Conservation (phyloP, 2,329 filamentous ascomycete genomes). For the Fusarium nelsonii region DNA sequence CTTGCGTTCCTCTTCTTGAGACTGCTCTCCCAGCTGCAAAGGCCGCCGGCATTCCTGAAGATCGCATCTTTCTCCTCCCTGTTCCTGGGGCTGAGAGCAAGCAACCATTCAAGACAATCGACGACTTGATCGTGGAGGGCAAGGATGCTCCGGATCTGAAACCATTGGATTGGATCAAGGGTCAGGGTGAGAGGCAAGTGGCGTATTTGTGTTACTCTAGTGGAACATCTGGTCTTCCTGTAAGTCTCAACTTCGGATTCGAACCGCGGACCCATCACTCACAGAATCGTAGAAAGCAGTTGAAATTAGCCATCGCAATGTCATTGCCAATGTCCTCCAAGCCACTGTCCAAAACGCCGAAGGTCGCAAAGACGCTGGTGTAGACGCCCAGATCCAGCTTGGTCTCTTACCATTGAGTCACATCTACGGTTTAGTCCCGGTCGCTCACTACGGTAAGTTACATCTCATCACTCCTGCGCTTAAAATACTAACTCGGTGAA, state of each 20-base stretch:
- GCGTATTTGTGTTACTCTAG: constrained; percentile 85
- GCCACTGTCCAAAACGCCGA: constrained; percentile 60
- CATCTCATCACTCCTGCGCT: not conserved
- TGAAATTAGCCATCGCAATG: constrained; percentile 83
- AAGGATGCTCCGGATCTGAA: constrained; percentile 64
- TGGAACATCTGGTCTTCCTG: constrained; percentile 82
- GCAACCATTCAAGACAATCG: constrained; percentile 71
- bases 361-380: constrained; percentile 52
- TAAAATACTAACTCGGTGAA: not conserved
- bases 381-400: constrained; percentile 62
- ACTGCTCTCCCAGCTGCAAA: constrained; percentile 74
- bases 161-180: constrained; percentile 69
- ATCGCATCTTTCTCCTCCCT: constrained; percentile 76
- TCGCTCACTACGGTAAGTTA: constrained; percentile 58
- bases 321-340: constrained; percentile 81
- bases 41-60: constrained; percentile 71
- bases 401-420: constrained; percentile 85
- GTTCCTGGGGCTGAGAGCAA: constrained; percentile 68
- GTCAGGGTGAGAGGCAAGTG: constrained; percentile 74
- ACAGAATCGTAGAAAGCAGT: constrained; percentile 75
- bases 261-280: not conserved
- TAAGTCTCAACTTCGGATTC: constrained; percentile 53
- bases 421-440: constrained; percentile 82
- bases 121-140: constrained; percentile 75
- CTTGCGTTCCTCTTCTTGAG: constrained; percentile 74